These are phyloP conservation scores for Populus hybrid DNA, from an alignment of 441 rosid species.

Conservation along the genomic window DNA sequence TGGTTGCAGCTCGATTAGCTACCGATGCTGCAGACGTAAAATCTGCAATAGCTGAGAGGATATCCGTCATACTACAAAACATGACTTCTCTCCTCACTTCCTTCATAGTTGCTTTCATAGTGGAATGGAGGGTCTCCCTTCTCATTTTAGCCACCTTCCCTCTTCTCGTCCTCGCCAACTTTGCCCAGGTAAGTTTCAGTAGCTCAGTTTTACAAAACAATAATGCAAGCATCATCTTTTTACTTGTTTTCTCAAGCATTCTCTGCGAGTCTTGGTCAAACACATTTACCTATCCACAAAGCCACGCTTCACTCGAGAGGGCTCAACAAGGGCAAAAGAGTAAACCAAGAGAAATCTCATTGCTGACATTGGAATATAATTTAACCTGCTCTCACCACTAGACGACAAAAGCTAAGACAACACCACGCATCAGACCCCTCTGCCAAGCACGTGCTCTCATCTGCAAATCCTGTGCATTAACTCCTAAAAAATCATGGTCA, in stretches of 20 bases:
- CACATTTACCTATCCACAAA: neutral
- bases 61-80: slow-evolving; percentile 92
- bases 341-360: neutral
- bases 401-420: slow-evolving; percentile 37
- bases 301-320: neutral
- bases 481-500: slow-evolving; percentile 13
- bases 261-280: slow-evolving; percentile 2
- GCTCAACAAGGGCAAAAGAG: slow-evolving; percentile 17
- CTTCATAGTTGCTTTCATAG: slow-evolving; percentile 94
- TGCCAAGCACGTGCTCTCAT: slow-evolving; percentile 36
- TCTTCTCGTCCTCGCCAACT: slow-evolving; percentile 96
- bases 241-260: neutral
- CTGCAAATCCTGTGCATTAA: slow-evolving; percentile 26
- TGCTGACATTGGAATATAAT: slow-evolving; percentile 38
- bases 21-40: slow-evolving; percentile 95
- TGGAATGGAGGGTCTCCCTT: slow-evolving; percentile 98
- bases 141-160: slow-evolving; percentile 94
- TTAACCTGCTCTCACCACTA: slow-evolving; percentile 20
- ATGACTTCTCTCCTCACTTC: slow-evolving; percentile 99
- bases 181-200: slow-evolving; percentile 73
- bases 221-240: neutral
- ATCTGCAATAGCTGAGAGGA: slow-evolving; percentile 94
- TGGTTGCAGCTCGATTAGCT: slow-evolving; percentile 78
- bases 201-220: neutral
- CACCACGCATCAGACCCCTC: slow-evolving; percentile 19